Evolutionary conservation across 2,329 filamentous ascomycete species (phyloP).

Genomic region (Ascochyta lentis): DNA sequence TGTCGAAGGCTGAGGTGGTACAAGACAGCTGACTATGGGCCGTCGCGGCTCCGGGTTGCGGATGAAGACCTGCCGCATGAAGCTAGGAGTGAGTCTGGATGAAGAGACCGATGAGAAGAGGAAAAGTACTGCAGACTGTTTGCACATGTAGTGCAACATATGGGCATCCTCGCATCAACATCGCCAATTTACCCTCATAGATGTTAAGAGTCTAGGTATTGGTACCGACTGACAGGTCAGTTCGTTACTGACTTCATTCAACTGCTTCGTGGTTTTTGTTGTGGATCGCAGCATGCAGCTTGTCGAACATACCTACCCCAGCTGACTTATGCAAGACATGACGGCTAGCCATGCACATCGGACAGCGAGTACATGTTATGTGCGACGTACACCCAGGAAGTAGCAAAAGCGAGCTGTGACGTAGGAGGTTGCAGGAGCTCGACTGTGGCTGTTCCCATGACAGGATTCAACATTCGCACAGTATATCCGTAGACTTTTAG

Average conservation of each 20-base stretch:
- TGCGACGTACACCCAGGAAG: neutral
- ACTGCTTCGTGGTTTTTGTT: neutral
- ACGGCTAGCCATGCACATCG: conserved; percentile 1
- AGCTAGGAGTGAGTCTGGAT: conserved; percentile 1
- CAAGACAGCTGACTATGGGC: neutral
- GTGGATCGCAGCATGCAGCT: neutral
- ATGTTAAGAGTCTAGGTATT: neutral
- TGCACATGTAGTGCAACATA: conserved; percentile 2
- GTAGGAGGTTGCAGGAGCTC: neutral
- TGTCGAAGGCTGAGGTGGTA: neutral
- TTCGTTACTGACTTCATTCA: neutral
- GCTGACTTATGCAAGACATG: conserved; percentile 10
- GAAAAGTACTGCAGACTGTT: neutral
- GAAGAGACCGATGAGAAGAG: neutral
- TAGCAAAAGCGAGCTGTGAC: neutral
- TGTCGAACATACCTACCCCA: neutral
- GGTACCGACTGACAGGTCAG: neutral
- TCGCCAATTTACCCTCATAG: neutral
- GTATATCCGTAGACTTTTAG: neutral
- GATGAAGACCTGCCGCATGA: conserved; percentile 3
- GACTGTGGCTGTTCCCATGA: neutral
- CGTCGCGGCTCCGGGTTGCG: conserved; percentile 8
- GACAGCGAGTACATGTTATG: neutral
- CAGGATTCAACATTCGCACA: neutral
- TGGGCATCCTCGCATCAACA: neutral